Percentiles rank a stretch among this genome's conserved stretches.
These are phyloP conservation scores for Curvularia sp. DNA, from an alignment of 2,329 filamentous ascomycete species.

Conservation along the genomic window DNA sequence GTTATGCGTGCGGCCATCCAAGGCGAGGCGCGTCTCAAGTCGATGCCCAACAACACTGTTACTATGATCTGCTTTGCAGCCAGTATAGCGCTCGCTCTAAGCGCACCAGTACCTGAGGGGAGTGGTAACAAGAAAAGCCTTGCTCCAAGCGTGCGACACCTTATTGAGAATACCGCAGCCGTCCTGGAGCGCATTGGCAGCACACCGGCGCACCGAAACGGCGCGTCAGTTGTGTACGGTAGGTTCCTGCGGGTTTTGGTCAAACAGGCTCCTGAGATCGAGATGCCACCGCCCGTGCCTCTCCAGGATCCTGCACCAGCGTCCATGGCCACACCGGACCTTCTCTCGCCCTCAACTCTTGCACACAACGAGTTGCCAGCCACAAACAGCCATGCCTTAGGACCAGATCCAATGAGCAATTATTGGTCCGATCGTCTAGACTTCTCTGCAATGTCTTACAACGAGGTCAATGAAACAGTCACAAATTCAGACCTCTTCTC, in stretches of 20 bases:
- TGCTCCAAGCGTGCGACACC: slow-evolving; percentile 44
- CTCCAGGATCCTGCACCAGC: slow-evolving; percentile 14
- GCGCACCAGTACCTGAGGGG: slow-evolving; percentile 34
- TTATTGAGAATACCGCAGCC: slow-evolving; percentile 69
- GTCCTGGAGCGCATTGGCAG: slow-evolving; percentile 73
- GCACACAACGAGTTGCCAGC: slow-evolving; percentile 13
- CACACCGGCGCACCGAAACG: slow-evolving; percentile 70
- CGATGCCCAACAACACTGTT: slow-evolving; percentile 79
- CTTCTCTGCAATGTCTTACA: slow-evolving; percentile 73
- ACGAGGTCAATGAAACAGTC: slow-evolving; percentile 71
- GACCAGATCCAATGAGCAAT: slow-evolving; percentile 24
- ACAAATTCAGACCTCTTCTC: slow-evolving; percentile 69
- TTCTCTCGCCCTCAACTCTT: slow-evolving; percentile 13
- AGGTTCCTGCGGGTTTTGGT: slow-evolving; percentile 59
- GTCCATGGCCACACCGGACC: slow-evolving; percentile 19
- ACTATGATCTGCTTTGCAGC: slow-evolving; percentile 78
- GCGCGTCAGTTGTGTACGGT: slow-evolving; percentile 67
- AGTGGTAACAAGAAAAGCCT: slow-evolving; percentile 35
- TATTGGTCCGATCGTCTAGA: slow-evolving; percentile 54
- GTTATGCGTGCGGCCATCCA: slow-evolving; percentile 77
- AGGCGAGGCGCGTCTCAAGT: slow-evolving; percentile 71
- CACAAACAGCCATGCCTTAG: slow-evolving; percentile 10
- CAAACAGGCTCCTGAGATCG: slow-evolving; percentile 37
- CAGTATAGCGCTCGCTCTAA: slow-evolving; percentile 59
- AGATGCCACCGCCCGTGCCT: slow-evolving; percentile 5